Evolutionary conservation across 228 moss, liverwort and hornwort genomes (phyloP).

Genomic region (Sphagnum fallax): DNA sequence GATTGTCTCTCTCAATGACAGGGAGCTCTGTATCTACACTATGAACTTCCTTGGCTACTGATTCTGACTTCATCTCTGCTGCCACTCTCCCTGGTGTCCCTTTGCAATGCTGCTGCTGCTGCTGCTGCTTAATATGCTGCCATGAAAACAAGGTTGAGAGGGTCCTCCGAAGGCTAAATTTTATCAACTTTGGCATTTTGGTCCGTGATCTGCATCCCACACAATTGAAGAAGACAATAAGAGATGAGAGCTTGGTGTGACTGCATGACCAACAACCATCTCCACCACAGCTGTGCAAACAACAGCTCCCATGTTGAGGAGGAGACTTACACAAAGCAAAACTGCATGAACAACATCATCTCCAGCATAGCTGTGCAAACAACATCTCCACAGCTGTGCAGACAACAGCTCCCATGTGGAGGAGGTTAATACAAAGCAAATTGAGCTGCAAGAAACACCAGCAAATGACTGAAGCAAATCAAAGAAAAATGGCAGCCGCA

Average conservation of each 20-base stretch:
- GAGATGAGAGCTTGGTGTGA: not conserved
- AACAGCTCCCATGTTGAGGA: not conserved
- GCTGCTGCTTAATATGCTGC: slow-evolving; percentile 9
- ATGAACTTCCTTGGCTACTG: slow-evolving; percentile 1
- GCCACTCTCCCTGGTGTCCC: slow-evolving; percentile 15
- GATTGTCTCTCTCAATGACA: not conserved
- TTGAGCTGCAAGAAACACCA: too few relatives aligned
- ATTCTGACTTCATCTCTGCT: slow-evolving; percentile 13
- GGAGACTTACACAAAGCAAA: not conserved
- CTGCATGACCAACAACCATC: too few relatives aligned
- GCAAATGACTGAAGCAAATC: too few relatives aligned
- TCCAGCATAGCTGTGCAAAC: too few relatives aligned
- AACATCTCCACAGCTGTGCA: too few relatives aligned
- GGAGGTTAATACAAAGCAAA: too few relatives aligned
- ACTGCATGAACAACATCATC: not conserved
- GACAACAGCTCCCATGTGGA: too few relatives aligned
- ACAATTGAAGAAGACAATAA: not conserved
- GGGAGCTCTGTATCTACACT: not conserved
- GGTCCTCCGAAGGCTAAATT: slow-evolving; percentile 5
- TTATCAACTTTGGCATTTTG: slow-evolving; percentile 10
- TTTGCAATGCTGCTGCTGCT: slow-evolving; percentile 4
- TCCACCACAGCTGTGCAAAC: too few relatives aligned
- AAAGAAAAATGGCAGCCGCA: too few relatives aligned
- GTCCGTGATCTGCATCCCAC: slow-evolving; percentile 15
- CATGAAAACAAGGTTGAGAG: slow-evolving; percentile 30